These are phyloP conservation scores for Eremothecium coryli DNA, from an alignment of 1,139 yeast species.

Conservation along the genomic window DNA sequence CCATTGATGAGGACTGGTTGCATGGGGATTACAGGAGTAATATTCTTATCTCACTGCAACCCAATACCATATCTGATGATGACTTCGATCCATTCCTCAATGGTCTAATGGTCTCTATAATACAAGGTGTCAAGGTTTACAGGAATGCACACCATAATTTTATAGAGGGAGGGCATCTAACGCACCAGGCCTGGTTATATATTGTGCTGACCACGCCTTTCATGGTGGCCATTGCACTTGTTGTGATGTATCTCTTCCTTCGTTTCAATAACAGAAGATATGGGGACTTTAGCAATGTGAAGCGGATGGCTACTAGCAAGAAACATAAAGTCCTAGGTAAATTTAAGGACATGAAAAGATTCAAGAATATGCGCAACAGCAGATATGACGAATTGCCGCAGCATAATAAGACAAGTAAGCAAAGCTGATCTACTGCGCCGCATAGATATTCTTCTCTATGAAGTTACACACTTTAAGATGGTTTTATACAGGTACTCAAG, in stretches of 20 bases:
- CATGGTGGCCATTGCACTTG: constrained; percentile 49
- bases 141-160: constrained; percentile 50
- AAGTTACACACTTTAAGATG: too few species aligned
- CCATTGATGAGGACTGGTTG: constrained; percentile 54
- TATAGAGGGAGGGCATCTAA: constrained; percentile 48
- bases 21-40: constrained; percentile 40
- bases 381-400: constrained; percentile 36
- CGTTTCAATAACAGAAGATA: constrained; percentile 43
- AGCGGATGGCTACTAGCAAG: constrained; percentile 41
- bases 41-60: constrained; percentile 58
- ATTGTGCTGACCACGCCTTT: constrained; percentile 66
- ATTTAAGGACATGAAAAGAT: constrained; percentile 30
- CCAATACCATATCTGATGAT: constrained; percentile 54
- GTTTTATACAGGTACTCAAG: too few species aligned
- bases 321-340: constrained; percentile 39
- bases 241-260: constrained; percentile 57
- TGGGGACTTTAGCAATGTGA: constrained; percentile 39
- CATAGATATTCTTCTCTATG: constrained; percentile 3
- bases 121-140: constrained; percentile 48
- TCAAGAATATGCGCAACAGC: constrained; percentile 29
- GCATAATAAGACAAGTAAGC: constrained; percentile 26
- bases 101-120: constrained; percentile 48
- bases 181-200: constrained; percentile 56
- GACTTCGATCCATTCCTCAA: constrained; percentile 49
- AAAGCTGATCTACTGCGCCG: too few species aligned